Base-by-base conservation (phyloP, 306 rosid species). In the Castanea sativa region DNA sequence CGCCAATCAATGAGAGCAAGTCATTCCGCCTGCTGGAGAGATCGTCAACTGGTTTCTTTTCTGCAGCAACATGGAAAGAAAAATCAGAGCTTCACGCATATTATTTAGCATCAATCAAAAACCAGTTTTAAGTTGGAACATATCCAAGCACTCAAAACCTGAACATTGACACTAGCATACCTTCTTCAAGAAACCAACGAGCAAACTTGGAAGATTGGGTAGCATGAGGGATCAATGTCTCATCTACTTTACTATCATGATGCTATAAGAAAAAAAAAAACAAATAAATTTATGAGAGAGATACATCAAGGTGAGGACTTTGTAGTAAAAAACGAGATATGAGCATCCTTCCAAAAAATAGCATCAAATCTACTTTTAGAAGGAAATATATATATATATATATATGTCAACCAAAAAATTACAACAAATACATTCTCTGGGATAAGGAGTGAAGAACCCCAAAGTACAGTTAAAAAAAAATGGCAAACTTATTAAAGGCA, bases 141-240 rank as follows among this genome's bases (percentile, higher is more conserved):
- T 71, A 52, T 56, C 13, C 16, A 68, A 59, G 60, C 77, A 65
- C 63, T 73, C 51, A 79, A 82, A 75, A 20, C 65, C 71, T 69
- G 73, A 23, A 75, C 43, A 73, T 69, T 4, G 27, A 78, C 25
- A 15, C n/a, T 59, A 32, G 77, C 84, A 71, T 67, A 96, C 99
- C 99, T 86, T 92, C 97, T 87, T 96, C 94, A 71, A 83, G 76
- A 85, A 96, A 96, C 98, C 92, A 96, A 71, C 67, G 92, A 78
- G 98, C 97, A 82, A 96, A 93, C 83, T 89, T 96, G 35, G 99
- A 96, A 81, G 97, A 88, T 30, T 93, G 92, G 68, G 77, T 73
- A 61, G 83, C 80, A 68, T 86, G 89, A 60, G 92, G 87, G 82
- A 87, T 84, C 87, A 80, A 81, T 58, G 88, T 72, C 74, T 88